phyloP scores from a whole-genome alignment of 345 rosid species.

The Lumnitzera littorea region DNA sequence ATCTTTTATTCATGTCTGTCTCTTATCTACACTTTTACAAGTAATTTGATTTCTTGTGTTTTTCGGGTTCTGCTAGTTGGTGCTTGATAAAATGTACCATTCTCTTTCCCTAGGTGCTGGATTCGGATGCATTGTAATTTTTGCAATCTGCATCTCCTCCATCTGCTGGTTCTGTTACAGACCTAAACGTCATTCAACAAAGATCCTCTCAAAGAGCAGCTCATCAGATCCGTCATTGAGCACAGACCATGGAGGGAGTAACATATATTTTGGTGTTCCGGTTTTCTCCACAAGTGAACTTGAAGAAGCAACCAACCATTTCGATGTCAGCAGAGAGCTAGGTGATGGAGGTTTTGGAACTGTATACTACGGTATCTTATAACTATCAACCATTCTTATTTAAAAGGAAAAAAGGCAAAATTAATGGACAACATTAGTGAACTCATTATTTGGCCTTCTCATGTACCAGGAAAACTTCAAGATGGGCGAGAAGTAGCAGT shows the following conservation, averaged over 20 bases:
- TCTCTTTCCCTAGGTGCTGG: constrained; percentile 23
- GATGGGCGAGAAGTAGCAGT: constrained; percentile 73
- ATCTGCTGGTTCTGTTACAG: constrained; percentile 11
- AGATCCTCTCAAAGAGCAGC: constrained; percentile 15
- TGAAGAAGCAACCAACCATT: constrained; percentile 50
- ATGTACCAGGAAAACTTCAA: constrained; percentile 39
- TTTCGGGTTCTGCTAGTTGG: background rate
- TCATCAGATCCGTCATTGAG: constrained; percentile 16
- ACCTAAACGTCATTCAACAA: constrained; percentile 17
- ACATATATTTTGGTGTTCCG: constrained; percentile 33
- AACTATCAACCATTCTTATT: too few species aligned
- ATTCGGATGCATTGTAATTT: constrained; percentile 21
- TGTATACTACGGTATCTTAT: constrained; percentile 51
- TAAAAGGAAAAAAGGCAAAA: background rate
- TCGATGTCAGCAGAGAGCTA: constrained; percentile 33
- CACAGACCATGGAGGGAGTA: constrained; percentile 29
- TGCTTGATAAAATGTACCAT: background rate
- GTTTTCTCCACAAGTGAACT: constrained; percentile 57
- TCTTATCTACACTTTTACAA: too few species aligned
- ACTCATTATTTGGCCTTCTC: background rate
- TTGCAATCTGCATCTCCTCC: constrained; percentile 13
- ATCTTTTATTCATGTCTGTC: too few species aligned
- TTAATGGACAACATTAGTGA: background rate
- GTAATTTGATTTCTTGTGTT: background rate
- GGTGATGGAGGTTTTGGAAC: constrained; percentile 79